Conservation (phyloP, 495 filamentous ascomycete species). For the Aspergillus saccharolyticus region DNA sequence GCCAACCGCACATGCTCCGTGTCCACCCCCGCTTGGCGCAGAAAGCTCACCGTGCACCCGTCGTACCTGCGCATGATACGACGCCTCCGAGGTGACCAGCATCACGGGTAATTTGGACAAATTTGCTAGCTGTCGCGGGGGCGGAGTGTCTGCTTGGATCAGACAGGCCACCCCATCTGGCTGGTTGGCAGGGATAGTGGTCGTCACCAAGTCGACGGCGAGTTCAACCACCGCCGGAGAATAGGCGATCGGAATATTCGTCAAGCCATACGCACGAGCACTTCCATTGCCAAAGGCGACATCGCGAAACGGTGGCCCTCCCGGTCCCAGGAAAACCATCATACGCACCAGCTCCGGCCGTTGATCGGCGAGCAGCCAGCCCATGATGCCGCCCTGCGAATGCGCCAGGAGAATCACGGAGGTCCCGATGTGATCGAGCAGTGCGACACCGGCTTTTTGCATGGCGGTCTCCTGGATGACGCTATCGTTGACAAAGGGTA, state of each 20-base stretch:
- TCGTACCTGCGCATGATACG: slow-evolving; percentile 55
- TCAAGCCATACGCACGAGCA: slow-evolving; percentile 39
- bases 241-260: slow-evolving; percentile 48
- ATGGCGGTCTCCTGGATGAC: slow-evolving; percentile 34
- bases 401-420: slow-evolving; percentile 47
- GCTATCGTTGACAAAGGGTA: slow-evolving; percentile 35
- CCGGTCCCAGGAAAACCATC: slow-evolving; percentile 50
- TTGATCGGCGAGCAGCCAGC: slow-evolving; percentile 46
- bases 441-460: slow-evolving; percentile 38
- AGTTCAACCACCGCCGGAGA: slow-evolving; percentile 35
- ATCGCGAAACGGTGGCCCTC: slow-evolving; percentile 47
- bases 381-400: slow-evolving; percentile 48
- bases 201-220: slow-evolving; percentile 21
- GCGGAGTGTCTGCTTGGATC: slow-evolving; percentile 38
- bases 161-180: slow-evolving; percentile 26
- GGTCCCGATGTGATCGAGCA: slow-evolving; percentile 44
- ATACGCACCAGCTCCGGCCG: slow-evolving; percentile 41
- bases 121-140: slow-evolving; percentile 47
- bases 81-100: slow-evolving; percentile 48
- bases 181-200: slow-evolving; percentile 21
- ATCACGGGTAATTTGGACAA: slow-evolving; percentile 41
- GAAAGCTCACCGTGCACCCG: slow-evolving; percentile 48
- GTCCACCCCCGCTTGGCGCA: slow-evolving; percentile 51
- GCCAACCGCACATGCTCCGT: slow-evolving; percentile 43
- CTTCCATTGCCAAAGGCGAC: slow-evolving; percentile 20